Evolutionary conservation across 805 yeast species (phyloP), one percentile per base, ranked within the genome.

Genomic region (Saccharomycopsis microspora): DNA sequence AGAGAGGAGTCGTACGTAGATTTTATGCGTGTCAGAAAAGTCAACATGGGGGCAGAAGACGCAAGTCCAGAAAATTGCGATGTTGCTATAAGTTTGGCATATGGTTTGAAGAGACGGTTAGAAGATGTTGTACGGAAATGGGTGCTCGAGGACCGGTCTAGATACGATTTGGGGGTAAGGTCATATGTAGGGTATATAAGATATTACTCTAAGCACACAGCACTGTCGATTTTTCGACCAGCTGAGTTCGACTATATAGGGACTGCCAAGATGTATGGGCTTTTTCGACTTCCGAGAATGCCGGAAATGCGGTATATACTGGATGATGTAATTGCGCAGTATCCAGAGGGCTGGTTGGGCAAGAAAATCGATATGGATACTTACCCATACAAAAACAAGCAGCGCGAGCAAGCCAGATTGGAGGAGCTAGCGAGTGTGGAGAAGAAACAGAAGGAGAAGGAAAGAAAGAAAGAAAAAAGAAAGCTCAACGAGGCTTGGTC

Each of bases 231-330:
- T 11, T 93, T 93, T 67, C 70, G 97, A 53, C 56, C 85, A 29
- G 74, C 74, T 44, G 64, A 77, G 5, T 64, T 93, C 47, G 94
- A 90, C 60, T 83, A 83, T 56, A 60, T 80, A 30, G 83, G 81
- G 0, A 54, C 84, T 5, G 95, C 93, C 1, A 73, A 69, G 54
- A 71, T 85, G 67, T 88, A 84, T 62, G 95, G 96, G 1, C 63
- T 93, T 2, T 64, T 85, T 40, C 71, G 96, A 55, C 65, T 90
- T 50, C 99, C 99, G 5, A 78, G 80, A 56, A 93, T 94, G 97
- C 98, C 98, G 0, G 99, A 93, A 60, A 73, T 80, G 28, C 68
- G 67, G 46, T 68, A 72, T 55, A 66, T 80, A 2, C 55, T 65
- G 37, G 54, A 60, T 9, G 75, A 71, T 3, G 55, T 63, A 8